Evolutionary conservation across 2,329 filamentous ascomycete species (phyloP), one percentile per base, ranked within the genome.

Genomic region (Leptographium procerum): DNA sequence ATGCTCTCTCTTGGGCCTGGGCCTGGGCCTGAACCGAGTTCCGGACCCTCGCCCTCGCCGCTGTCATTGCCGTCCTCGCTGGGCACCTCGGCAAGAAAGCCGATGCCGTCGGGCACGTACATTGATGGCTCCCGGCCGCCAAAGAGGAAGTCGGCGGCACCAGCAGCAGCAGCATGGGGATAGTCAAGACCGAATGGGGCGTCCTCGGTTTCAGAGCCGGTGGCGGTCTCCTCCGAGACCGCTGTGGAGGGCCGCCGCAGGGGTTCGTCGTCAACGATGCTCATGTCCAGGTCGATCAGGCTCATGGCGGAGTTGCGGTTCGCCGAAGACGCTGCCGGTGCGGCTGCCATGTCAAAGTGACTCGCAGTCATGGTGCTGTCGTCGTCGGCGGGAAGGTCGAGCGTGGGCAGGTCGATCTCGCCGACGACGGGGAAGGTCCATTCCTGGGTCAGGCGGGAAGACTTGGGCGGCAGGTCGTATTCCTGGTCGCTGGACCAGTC

Each of bases 241-340:
- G 81, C 80, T 1, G 80, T 83, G 2, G 80, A 83, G 0, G 81
- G 81, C 1, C 80, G 73, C 0, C 76, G 74, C 9, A 83, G 79
- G 0, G 75, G 73, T 40, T 75, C 71, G 0, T 76, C 71, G 28
- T 81, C 79, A 1, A 78, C 61, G 14, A 67, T 60, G 55, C 65
- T 65, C 28, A 67, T 68, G 59, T 71, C 69, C 14, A 71, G 65
- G 54, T 71, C 69, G 60, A 70, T 71, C 52, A 72, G 62, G 52
- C 69, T 71, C 54, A 67, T 63, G 22, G 70, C 63, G 7, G 71
- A 72, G 2, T 64, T 61, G 24, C 70, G 67, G 56, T 71, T 68
- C 59, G 26, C n/a, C 11, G 48, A 19, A 4, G 51, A 11, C n/a
- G 56, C 4, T 29, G n/a, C 28, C 26, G 34, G 16, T 62, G 64